A percentile compares a stretch with the other conserved stretches of the same genome.
These are phyloP conservation scores for Lentinula aciculospora DNA, from an alignment of 768 basidiomycete genomes.

Conservation along the genomic window DNA sequence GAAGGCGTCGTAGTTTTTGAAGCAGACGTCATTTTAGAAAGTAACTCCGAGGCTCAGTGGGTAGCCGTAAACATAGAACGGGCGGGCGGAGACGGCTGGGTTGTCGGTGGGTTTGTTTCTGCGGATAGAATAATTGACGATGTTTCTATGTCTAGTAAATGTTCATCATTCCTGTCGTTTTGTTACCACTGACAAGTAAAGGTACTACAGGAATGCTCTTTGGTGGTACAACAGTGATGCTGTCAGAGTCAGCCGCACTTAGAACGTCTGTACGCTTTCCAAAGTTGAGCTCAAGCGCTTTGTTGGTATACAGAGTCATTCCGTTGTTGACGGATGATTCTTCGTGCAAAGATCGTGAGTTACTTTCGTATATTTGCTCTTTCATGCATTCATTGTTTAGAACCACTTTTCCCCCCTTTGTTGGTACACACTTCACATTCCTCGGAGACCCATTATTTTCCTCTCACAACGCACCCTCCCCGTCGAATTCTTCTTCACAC, in stretches of 20 bases:
- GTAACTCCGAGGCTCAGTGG: conserved; percentile 23
- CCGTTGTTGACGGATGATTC: background rate
- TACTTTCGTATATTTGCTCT: background rate
- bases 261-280: conserved; percentile 46
- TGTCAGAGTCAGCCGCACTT: conserved; percentile 10
- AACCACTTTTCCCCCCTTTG: conserved; percentile 55
- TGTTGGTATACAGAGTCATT: conserved; percentile 58
- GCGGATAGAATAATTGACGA: conserved; percentile 25
- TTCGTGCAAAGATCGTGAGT: background rate
- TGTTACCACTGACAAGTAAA: background rate
- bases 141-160: conserved; percentile 40
- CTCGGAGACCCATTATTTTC: conserved; percentile 66
- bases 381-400: conserved; percentile 24
- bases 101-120: conserved; percentile 47
- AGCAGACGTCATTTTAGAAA: conserved; percentile 28
- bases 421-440: conserved; percentile 55
- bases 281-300: conserved; percentile 48
- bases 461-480: conserved; percentile 30
- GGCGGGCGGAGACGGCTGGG: conserved; percentile 54
- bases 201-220: conserved; percentile 8
- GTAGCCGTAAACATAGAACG: conserved; percentile 49
- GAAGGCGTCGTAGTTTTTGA: conserved; percentile 69
- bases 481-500: conserved; percentile 57
- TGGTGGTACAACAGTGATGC: conserved; percentile 6
- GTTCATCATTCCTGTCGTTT: conserved; percentile 3